These are phyloP conservation scores for Diospyros lotus DNA, from an alignment of 148 eudicot species.

Conservation along the genomic window DNA sequence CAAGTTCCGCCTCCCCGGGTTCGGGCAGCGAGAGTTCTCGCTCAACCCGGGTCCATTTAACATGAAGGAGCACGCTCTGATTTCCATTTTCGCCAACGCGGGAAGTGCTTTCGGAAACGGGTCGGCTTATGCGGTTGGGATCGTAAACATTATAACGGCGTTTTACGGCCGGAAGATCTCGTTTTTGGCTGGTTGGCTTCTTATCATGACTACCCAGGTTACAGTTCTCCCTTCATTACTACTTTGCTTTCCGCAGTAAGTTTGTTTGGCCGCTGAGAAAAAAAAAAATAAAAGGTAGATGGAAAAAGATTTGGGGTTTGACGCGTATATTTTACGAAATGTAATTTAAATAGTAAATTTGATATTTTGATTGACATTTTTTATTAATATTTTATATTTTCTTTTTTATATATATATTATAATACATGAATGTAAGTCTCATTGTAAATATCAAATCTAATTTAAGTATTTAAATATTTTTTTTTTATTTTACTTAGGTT, in stretches of 20 bases:
- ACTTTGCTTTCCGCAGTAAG: too few relatives aligned
- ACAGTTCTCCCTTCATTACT: not conserved
- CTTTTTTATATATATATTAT: too few relatives aligned
- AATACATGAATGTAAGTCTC: too few relatives aligned
- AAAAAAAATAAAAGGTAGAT: not conserved
- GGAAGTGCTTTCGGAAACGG: slow-evolving; percentile 40
- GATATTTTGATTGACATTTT: too few relatives aligned
- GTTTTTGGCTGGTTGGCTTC: slow-evolving; percentile 36
- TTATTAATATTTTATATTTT: too few relatives aligned
- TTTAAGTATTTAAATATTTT: too few relatives aligned
- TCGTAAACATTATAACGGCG: slow-evolving; percentile 32
- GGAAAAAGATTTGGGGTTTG: not conserved
- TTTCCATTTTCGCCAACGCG: slow-evolving; percentile 43
- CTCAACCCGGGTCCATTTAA: slow-evolving; percentile 53
- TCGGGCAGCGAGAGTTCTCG: slow-evolving; percentile 25
- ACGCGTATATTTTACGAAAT: too few relatives aligned
- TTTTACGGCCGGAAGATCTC: slow-evolving; percentile 35
- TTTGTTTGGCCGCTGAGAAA: not conserved
- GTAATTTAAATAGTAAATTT: too few relatives aligned
- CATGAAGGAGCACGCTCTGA: slow-evolving; percentile 45
- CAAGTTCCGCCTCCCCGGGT: slow-evolving; percentile 24
- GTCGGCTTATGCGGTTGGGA: slow-evolving; percentile 37
- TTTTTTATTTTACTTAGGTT: too few relatives aligned
- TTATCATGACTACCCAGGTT: slow-evolving; percentile 48
- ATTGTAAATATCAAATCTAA: too few relatives aligned